phyloP scores from a whole-genome alignment of 2,329 filamentous ascomycete genomes.

The Penicillium nordicum region DNA sequence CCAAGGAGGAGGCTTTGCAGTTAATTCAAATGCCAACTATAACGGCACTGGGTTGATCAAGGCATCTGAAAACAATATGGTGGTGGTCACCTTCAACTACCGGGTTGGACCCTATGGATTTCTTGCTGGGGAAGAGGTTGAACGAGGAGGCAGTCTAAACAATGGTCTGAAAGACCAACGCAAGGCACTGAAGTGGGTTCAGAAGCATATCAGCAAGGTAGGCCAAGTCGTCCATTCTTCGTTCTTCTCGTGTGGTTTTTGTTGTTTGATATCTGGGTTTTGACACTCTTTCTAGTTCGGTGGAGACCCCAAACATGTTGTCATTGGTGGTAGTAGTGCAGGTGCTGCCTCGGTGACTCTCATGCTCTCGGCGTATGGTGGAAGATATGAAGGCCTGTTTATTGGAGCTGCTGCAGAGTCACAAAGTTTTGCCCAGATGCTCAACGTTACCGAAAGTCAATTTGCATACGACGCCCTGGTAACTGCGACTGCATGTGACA shows the following conservation, averaged over 20 bases:
- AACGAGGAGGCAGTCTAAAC: slow-evolving; percentile 55
- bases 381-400: slow-evolving; percentile 49
- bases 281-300: slow-evolving; percentile 54
- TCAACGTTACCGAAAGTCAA: slow-evolving; percentile 49
- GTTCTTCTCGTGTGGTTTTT: neutral
- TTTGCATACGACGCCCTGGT: slow-evolving; percentile 53
- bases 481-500: slow-evolving; percentile 48
- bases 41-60: slow-evolving; percentile 61
- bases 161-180: slow-evolving; percentile 69
- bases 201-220: slow-evolving; percentile 57
- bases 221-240: slow-evolving; percentile 1
- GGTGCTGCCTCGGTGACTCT: slow-evolving; percentile 63
- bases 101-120: slow-evolving; percentile 73
- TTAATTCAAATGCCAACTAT: slow-evolving; percentile 57
- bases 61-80: slow-evolving; percentile 57
- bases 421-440: slow-evolving; percentile 50
- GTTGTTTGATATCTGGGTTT: neutral
- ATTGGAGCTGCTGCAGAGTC: slow-evolving; percentile 54
- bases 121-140: slow-evolving; percentile 57
- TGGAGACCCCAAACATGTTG: slow-evolving; percentile 65
- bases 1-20: slow-evolving; percentile 61
- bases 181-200: slow-evolving; percentile 67
- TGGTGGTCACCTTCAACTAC: slow-evolving; percentile 73
- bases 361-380: slow-evolving; percentile 57
- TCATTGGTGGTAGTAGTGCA: slow-evolving; percentile 65